phyloP scores from a whole-genome alignment of 1,139 yeast species.

The Blastobotrys niveus region DNA sequence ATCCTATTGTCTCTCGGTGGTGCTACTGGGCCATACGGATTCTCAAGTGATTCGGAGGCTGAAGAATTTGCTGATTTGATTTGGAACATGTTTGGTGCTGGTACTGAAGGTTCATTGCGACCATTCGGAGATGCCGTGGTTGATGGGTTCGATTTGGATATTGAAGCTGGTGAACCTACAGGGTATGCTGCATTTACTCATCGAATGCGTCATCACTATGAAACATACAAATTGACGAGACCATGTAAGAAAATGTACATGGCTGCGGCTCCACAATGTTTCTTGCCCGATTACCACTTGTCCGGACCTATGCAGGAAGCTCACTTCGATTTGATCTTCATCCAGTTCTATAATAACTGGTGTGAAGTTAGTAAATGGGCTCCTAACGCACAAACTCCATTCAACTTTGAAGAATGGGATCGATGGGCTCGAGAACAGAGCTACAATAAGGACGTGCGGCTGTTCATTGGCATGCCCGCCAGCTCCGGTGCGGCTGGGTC shows the following conservation, averaged over 20 bases:
- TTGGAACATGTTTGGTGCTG: constrained; percentile 85
- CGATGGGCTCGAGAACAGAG: constrained; percentile 61
- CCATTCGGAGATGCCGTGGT: constrained; percentile 66
- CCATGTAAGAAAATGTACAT: constrained; percentile 50
- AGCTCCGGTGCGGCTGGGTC: constrained; percentile 57
- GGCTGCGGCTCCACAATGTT: constrained; percentile 94
- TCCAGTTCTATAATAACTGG: constrained; percentile 89
- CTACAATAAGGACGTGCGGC: constrained; percentile 49
- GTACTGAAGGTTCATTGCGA: constrained; percentile 47
- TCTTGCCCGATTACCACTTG: constrained; percentile 79
- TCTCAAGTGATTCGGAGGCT: constrained; percentile 55
- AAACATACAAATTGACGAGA: constrained; percentile 31
- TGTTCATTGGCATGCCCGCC: constrained; percentile 71
- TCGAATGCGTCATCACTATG: constrained; percentile 50
- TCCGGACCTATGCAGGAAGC: constrained; percentile 59
- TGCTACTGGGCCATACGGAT: constrained; percentile 74
- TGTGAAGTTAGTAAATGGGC: constrained; percentile 43
- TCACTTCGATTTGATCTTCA: constrained; percentile 73
- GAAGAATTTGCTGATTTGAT: constrained; percentile 61
- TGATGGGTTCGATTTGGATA: constrained; percentile 70
- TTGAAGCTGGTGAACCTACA: constrained; percentile 48
- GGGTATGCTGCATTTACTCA: constrained; percentile 51
- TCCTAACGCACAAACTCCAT: constrained; percentile 35
- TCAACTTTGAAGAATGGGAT: constrained; percentile 83
- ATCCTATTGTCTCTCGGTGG: constrained; percentile 85